Base-by-base conservation (phyloP, 352 stramenopile species). In the Bremia lactucae region DNA sequence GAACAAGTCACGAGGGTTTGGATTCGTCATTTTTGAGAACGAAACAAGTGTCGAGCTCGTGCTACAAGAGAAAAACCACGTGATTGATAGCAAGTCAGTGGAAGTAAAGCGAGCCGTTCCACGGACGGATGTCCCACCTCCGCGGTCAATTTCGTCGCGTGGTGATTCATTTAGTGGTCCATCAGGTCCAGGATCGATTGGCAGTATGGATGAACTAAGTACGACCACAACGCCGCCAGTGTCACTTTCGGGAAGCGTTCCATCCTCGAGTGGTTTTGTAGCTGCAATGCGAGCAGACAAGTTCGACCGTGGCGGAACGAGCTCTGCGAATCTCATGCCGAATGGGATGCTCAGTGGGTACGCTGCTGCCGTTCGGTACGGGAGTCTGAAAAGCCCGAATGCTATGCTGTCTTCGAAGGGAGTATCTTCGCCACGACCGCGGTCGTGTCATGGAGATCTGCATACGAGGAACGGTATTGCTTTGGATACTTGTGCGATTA, bases 1-100 rank as follows among this genome's bases (percentile, higher is more conserved):
- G 15, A 94, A 96, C 77, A 96, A 96, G 50, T 95, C 82, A 18
- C 65, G 87, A 34, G 87, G 87, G 46, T 96, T 96, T 68, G 87
- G 87, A 4, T 96, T 96, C 64, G 87, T 96, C 33, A 88, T 96
- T 45, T 96, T 96, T 48, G 87, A 96, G 51, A 83, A 49, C 15
- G 83, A 95, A 45, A 58, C 61, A 35, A 93, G 74, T 41, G 87
- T 95, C 16, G 82, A 95, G 40, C 42, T 82, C 15, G 86, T 95
- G 16, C 62, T 96, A 26, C 68, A 92, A 43, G 80, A 90, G 28
- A 77, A 75, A 42, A 86, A 83, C 36, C 87, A 96, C 54, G 70
- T 95, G 31, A 92, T 96, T 37, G 85, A 96, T 56, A 75, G 82
- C 42, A 96, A 96, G 72, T 87, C 79, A 20, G 81, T 93, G 18